phyloP scores from a whole-genome alignment of 73 alveolate genomes.

The Urostyla sp. region DNA sequence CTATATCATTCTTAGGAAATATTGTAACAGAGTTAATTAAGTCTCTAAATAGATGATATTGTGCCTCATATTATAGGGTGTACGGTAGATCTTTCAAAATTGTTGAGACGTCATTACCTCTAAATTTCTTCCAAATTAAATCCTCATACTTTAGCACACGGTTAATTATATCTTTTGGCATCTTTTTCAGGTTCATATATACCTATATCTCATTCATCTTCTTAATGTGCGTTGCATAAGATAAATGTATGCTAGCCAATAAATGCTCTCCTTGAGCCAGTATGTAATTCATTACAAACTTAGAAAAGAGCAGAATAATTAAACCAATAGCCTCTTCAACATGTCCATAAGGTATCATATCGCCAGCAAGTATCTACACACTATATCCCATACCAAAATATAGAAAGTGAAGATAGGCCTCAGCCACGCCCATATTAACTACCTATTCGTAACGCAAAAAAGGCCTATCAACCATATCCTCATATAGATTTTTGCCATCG shows the following conservation, averaged over 20 bases:
- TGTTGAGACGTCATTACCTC: slow-evolving; percentile 65
- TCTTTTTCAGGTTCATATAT: slow-evolving; percentile 52
- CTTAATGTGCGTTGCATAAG: slow-evolving; percentile 59
- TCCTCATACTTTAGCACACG: slow-evolving; percentile 58
- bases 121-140: slow-evolving; percentile 60
- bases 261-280: slow-evolving; percentile 71
- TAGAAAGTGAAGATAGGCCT: slow-evolving; percentile 56
- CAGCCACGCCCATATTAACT: slow-evolving; percentile 11
- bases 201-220: background rate
- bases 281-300: slow-evolving; percentile 61
- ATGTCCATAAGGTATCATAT: slow-evolving; percentile 64
- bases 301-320: slow-evolving; percentile 47
- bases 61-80: slow-evolving; percentile 39
- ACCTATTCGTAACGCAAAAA: background rate
- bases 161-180: slow-evolving; percentile 22
- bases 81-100: slow-evolving; percentile 66
- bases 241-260: slow-evolving; percentile 33
- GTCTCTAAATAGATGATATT: slow-evolving; percentile 43
- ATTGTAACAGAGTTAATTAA: slow-evolving; percentile 40
- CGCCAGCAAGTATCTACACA: slow-evolving; percentile 73
- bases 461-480: background rate
- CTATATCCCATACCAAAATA: slow-evolving; percentile 52
- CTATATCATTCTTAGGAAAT: slow-evolving; percentile 64
- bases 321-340: slow-evolving; percentile 59
- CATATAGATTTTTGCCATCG: slow-evolving; percentile 51